phyloP scores from a whole-genome alignment of 164 flowering plant species.

The Nymphaea thermarum region DNA sequence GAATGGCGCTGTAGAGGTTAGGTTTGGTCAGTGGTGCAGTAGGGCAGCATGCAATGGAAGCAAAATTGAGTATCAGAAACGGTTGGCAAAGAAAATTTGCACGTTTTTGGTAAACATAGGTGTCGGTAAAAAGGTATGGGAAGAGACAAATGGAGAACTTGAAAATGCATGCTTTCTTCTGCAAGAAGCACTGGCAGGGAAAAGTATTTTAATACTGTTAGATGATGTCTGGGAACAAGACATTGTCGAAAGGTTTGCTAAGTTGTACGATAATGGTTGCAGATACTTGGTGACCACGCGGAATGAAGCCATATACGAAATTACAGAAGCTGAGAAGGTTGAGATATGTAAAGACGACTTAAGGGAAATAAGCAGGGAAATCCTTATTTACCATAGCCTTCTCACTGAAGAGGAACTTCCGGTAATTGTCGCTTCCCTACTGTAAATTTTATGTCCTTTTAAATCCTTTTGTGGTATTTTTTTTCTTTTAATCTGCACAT shows the following conservation, averaged over 20 bases:
- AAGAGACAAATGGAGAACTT: conserved; percentile 27
- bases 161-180: conserved; percentile 30
- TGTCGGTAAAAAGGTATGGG: conserved; percentile 20
- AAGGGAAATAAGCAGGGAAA: conserved; percentile 34
- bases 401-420: conserved; percentile 29
- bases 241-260: conserved; percentile 34
- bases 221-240: conserved; percentile 60
- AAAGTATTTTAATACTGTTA: conserved; percentile 28
- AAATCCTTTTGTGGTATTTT: too few species aligned
- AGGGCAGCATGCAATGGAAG: conserved; percentile 32
- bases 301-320: conserved; percentile 42
- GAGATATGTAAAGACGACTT: conserved; percentile 34
- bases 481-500: too few species aligned
- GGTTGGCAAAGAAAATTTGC: conserved; percentile 25
- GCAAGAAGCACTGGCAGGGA: conserved; percentile 40
- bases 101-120: conserved; percentile 34
- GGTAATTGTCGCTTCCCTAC: conserved; percentile 12
- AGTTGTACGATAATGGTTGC: conserved; percentile 32
- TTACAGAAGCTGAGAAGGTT: conserved; percentile 38
- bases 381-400: conserved; percentile 38
- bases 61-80: conserved; percentile 28
- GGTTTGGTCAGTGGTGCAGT: conserved; percentile 46
- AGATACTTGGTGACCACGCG: conserved; percentile 35
- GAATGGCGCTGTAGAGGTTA: conserved; percentile 36
- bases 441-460: neutral